phyloP scores from a whole-genome alignment of 305 asterid species.

The Ilex paraguariensis region DNA sequence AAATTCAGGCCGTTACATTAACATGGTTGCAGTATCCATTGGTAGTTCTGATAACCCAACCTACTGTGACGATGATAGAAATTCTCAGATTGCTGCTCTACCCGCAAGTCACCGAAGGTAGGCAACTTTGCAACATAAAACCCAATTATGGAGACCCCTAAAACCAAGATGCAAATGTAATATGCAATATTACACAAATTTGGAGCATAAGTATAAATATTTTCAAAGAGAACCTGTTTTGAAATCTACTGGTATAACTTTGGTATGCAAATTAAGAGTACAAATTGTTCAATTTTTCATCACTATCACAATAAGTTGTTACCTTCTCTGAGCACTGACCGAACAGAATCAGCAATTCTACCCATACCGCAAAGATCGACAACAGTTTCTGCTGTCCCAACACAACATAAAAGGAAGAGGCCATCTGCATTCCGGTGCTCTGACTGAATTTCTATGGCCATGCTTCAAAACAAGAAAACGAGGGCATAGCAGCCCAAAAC shows the following conservation, averaged over 20 bases:
- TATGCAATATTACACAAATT: no score
- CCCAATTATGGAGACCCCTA: not conserved
- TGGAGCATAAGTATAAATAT: not conserved
- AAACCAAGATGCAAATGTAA: slow-evolving; percentile 5
- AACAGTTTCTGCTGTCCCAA: slow-evolving; percentile 2
- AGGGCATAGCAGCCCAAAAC: no score
- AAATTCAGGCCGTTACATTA: no score
- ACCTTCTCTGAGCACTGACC: slow-evolving; percentile 7
- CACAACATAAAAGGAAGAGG: not conserved
- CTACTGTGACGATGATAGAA: no score
- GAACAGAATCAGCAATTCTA: slow-evolving; percentile 8
- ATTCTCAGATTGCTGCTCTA: no score
- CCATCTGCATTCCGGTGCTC: not conserved
- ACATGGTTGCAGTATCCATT: no score
- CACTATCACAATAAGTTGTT: slow-evolving; percentile 9
- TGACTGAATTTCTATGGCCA: no score
- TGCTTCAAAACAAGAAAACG: no score
- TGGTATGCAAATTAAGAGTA: slow-evolving; percentile 17
- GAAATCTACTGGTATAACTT: slow-evolving; percentile 3
- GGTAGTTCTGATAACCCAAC: no score
- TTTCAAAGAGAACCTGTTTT: not conserved
- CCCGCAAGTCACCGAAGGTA: no score
- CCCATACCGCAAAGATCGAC: not conserved
- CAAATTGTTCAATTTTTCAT: slow-evolving; percentile 12
- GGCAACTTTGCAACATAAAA: no score